Percentiles rank a stretch among this genome's conserved stretches.
These are phyloP conservation scores for Phytophthora cryptogea DNA, from an alignment of 352 stramenopile species.

Conservation along the genomic window DNA sequence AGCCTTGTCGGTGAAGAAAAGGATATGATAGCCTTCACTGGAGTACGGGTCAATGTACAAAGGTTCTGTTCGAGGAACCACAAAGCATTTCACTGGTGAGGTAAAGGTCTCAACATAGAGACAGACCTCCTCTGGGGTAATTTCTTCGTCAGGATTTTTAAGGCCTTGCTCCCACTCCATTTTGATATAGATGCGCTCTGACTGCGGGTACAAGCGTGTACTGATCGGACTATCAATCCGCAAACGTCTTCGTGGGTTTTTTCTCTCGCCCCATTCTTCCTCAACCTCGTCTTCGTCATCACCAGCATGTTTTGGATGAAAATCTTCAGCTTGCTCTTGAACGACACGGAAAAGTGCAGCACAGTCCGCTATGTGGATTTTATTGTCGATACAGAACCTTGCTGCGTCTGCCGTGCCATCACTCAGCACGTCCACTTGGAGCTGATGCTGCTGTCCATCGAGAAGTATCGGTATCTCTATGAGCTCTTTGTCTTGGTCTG, in stretches of 20 bases:
- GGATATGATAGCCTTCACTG: constrained; percentile 40
- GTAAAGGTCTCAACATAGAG: constrained; percentile 36
- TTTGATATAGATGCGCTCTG: constrained; percentile 53
- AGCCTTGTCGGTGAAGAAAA: constrained; percentile 46
- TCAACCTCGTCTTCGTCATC: constrained; percentile 1
- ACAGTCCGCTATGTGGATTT: constrained; percentile 33
- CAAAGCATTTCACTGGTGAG: constrained; percentile 30
- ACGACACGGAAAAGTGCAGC: constrained; percentile 37
- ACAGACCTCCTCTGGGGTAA: constrained; percentile 37
- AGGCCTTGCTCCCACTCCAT: constrained; percentile 28
- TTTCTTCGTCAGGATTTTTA: constrained; percentile 6
- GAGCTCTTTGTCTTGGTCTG: constrained; percentile 9
- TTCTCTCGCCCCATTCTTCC: neutral
- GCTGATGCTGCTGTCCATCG: constrained; percentile 20
- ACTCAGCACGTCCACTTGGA: constrained; percentile 17
- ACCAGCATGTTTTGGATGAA: constrained; percentile 13
- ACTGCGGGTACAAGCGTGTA: constrained; percentile 35
- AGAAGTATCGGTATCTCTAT: constrained; percentile 28
- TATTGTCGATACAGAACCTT: constrained; percentile 41
- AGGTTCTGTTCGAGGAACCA: constrained; percentile 35
- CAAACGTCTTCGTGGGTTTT: constrained; percentile 10
- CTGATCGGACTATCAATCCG: constrained; percentile 35
- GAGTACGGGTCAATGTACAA: constrained; percentile 36
- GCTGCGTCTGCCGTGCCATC: constrained; percentile 47
- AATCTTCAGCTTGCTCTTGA: constrained; percentile 10